phyloP scores from a whole-genome alignment of 2,329 filamentous ascomycete species.

The Fusarium robinianum region DNA sequence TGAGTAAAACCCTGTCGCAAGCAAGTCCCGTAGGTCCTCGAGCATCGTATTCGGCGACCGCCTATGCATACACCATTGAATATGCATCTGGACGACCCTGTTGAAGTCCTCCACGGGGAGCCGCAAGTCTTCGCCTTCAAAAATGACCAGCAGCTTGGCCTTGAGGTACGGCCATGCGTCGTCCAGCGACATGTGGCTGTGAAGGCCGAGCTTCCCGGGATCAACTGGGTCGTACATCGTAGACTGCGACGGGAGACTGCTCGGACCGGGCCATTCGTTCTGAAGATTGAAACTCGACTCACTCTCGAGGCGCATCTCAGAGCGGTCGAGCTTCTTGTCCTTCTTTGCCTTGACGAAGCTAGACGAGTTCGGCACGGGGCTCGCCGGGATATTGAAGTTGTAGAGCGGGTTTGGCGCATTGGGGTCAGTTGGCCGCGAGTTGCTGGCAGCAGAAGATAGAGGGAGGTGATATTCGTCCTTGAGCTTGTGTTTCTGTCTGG shows the following conservation, averaged over 20 bases:
- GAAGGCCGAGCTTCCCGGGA: conserved; percentile 58
- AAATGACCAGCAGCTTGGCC: conserved; percentile 75
- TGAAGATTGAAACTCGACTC: conserved; percentile 50
- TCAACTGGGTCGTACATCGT: conserved; percentile 60
- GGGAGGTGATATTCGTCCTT: conserved; percentile 75
- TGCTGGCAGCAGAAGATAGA: conserved; percentile 75
- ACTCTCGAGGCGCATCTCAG: conserved; percentile 55
- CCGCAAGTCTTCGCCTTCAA: conserved; percentile 78
- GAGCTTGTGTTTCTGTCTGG: conserved; percentile 77
- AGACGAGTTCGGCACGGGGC: conserved; percentile 66
- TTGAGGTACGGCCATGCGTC: conserved; percentile 84
- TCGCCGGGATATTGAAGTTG: conserved; percentile 75
- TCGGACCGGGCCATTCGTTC: conserved; percentile 58
- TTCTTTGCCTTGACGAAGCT: conserved; percentile 83
- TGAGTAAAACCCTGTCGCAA: conserved; percentile 81
- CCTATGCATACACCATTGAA: conserved; percentile 76
- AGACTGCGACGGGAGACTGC: conserved; percentile 54
- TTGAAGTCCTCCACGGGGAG: conserved; percentile 87
- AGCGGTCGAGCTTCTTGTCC: conserved; percentile 79
- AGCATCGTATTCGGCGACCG: conserved; percentile 71
- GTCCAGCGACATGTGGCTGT: conserved; percentile 72
- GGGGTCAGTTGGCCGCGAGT: conserved; percentile 75
- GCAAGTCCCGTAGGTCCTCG: conserved; percentile 75
- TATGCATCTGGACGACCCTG: conserved; percentile 75
- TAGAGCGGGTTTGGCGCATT: conserved; percentile 76